Evolutionary conservation across 139 green algal genomes (phyloP).

Genomic region (Dunaliella sp.): DNA sequence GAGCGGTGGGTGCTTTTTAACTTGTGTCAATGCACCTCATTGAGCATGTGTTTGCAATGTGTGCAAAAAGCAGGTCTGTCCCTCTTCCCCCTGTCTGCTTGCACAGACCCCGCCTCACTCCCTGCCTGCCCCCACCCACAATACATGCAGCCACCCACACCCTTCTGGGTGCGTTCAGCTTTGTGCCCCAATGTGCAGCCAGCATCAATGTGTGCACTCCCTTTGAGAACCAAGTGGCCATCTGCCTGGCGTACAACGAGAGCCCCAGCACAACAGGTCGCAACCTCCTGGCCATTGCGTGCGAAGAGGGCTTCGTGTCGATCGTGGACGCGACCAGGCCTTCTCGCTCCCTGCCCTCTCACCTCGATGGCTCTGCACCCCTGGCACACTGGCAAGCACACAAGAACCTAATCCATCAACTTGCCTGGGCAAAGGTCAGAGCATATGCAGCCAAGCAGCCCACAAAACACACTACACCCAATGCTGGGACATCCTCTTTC

Average conservation of each 20-base stretch:
- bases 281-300: background rate
- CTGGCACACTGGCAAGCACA: background rate
- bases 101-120: background rate
- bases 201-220: background rate
- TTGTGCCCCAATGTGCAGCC: background rate
- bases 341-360: background rate
- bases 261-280: background rate
- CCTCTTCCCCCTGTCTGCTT: too few relatives aligned
- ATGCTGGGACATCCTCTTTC: too few relatives aligned
- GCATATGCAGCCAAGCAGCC: too few relatives aligned
- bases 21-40: too few relatives aligned
- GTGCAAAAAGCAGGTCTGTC: too few relatives aligned
- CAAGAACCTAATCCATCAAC: background rate
- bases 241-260: background rate
- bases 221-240: background rate
- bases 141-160: background rate
- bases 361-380: background rate
- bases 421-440: background rate
- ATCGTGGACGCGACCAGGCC: background rate
- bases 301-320: background rate
- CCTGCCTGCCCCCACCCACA: background rate
- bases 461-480: too few relatives aligned
- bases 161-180: background rate
- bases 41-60: too few relatives aligned
- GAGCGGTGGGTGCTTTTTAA: background rate